phyloP scores from a whole-genome alignment of 1,284 basidiomycete genomes.

The Marasmius oreades region DNA sequence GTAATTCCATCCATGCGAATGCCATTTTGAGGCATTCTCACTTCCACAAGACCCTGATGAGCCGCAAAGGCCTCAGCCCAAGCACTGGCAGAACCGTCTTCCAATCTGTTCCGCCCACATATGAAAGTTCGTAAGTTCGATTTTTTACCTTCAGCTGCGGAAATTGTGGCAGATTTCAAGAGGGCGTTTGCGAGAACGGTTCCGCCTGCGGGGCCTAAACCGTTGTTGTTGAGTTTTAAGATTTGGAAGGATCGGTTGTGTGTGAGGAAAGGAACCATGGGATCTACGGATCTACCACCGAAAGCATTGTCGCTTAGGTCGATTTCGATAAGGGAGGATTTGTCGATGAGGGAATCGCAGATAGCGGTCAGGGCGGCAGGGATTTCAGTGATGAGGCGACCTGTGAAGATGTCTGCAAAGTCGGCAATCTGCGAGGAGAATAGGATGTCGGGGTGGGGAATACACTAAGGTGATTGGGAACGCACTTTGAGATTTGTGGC shows the following conservation, averaged over 20 bases:
- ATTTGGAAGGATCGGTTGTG: constrained; percentile 78
- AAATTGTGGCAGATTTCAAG: constrained; percentile 70
- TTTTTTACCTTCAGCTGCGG: constrained; percentile 60
- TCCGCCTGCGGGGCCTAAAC: constrained; percentile 92
- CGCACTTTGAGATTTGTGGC: constrained; percentile 72
- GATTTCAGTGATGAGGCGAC: constrained; percentile 94
- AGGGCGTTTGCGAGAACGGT: constrained; percentile 85
- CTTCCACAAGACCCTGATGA: constrained; percentile 79
- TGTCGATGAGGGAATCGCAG: constrained; percentile 82
- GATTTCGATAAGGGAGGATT: constrained; percentile 81
- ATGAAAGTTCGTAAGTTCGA: constrained; percentile 81
- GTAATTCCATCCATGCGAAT: constrained; percentile 93
- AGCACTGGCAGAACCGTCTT: constrained; percentile 81
- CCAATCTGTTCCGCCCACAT: constrained; percentile 93
- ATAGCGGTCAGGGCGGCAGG: constrained; percentile 87
- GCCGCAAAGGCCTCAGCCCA: constrained; percentile 91
- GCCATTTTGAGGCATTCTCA: constrained; percentile 95
- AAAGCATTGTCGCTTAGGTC: constrained; percentile 97
- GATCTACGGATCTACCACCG: constrained; percentile 92
- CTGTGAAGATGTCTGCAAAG: constrained; percentile 98
- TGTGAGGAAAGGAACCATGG: constrained; percentile 88
- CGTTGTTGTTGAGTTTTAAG: constrained; percentile 96
- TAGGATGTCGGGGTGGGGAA: constrained; percentile 5
- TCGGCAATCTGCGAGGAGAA: constrained; percentile 76
- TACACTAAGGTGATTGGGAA: constrained; percentile 16